Percentiles rank a stretch among this genome's conserved stretches.
Conservation (phyloP, 352 stramenopile genomes). For the Phytopythium oedochilum region DNA sequence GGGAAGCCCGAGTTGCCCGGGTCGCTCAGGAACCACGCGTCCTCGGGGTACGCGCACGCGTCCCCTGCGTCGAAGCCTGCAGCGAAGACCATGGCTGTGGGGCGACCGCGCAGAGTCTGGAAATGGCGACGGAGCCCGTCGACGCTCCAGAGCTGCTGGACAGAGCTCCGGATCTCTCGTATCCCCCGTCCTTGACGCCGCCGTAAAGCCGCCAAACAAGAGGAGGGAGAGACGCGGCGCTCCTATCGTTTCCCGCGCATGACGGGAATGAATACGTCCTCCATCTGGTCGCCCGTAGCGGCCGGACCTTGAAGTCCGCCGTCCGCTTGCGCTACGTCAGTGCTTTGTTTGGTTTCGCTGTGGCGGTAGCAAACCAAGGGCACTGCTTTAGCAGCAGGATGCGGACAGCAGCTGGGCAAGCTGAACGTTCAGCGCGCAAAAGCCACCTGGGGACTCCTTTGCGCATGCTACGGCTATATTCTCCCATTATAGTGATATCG, state of each 20-base stretch:
- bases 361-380: background rate
- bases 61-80: background rate
- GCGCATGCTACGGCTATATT: too few species aligned
- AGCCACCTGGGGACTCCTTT: too few species aligned
- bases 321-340: too few species aligned
- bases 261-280: too few species aligned
- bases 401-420: background rate
- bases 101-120: background rate
- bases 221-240: too few species aligned
- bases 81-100: too few species aligned
- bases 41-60: background rate
- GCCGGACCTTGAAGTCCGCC: background rate
- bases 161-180: too few species aligned
- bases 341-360: too few species aligned
- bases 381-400: background rate
- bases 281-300: background rate
- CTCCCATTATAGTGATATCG: background rate
- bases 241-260: background rate
- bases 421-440: conserved; percentile 1
- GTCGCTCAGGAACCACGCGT: conserved; percentile 20
- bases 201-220: too few species aligned
- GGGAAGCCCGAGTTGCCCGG: conserved; percentile 23
- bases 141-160: too few species aligned
- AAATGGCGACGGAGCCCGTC: too few species aligned
- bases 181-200: too few species aligned